These are phyloP conservation scores for Exserohilum turcica DNA, from an alignment of 2,329 filamentous ascomycete species.

Conservation along the genomic window DNA sequence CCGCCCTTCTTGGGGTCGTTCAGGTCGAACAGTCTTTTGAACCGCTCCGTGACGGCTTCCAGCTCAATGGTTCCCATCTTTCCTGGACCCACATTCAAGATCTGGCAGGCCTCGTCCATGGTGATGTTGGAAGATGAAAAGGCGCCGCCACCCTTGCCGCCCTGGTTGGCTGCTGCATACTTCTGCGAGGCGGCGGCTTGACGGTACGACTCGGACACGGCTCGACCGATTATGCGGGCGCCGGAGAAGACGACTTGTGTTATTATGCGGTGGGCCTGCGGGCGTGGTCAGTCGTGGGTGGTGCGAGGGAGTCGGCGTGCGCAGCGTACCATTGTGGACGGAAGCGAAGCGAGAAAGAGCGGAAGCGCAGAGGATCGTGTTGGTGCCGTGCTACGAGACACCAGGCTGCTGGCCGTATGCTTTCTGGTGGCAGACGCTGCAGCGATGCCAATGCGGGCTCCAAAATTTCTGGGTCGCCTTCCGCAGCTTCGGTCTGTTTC, in stretches of 20 bases:
- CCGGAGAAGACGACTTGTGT: conserved; percentile 91
- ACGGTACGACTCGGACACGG: conserved; percentile 92
- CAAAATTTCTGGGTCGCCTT: conserved; percentile 38
- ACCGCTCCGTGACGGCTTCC: conserved; percentile 79
- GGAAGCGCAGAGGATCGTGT: neutral
- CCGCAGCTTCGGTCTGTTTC: conserved; percentile 33
- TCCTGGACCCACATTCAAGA: conserved; percentile 92
- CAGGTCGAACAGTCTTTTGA: conserved; percentile 91
- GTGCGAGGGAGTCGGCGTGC: neutral
- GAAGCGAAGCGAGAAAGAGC: neutral
- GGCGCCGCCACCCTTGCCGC: conserved; percentile 55
- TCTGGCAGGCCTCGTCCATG: conserved; percentile 95
- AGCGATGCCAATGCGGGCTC: conserved; percentile 21
- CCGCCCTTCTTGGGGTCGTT: conserved; percentile 96
- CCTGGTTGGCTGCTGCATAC: conserved; percentile 74
- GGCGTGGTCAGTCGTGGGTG: conserved; percentile 30
- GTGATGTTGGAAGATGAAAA: conserved; percentile 75
- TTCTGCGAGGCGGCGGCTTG: conserved; percentile 87
- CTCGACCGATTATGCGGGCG: conserved; percentile 87
- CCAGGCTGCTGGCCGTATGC: neutral
- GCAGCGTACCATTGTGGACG: conserved; percentile 34
- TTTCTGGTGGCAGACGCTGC: conserved; percentile 20
- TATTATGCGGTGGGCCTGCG: conserved; percentile 89
- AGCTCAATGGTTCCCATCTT: conserved; percentile 76
- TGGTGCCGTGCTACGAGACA: neutral